Evolutionary conservation across 306 rosid species (phyloP), one percentile per base, ranked within the genome.

Genomic region (Adenanthera pavonina): DNA sequence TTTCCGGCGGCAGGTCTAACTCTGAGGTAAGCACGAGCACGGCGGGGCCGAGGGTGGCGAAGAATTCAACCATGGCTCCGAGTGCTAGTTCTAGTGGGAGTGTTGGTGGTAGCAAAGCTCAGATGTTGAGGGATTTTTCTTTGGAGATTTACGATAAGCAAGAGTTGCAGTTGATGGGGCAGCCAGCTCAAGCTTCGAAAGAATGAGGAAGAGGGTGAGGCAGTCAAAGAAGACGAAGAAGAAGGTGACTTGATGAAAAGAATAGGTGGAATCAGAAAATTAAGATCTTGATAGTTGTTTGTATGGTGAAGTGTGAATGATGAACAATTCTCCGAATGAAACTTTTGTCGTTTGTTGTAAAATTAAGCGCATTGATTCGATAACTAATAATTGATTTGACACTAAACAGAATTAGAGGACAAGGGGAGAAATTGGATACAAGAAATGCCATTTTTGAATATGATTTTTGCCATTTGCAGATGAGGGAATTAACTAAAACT

Each of bases 21-120:
- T 69, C 84, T 0, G 77, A 85, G 11, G 89, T 48, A 40, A 86
- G 78, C 15, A 85, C 89, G 33, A 87, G 86, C 76, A 82, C 80
- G 41, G 83, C 82, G 69, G 94, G 97, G n/a, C 73, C 89, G 8
- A 86, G 40, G 84, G 87, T 64, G 73, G 86, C 91, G 49, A 77
- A 72, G 66, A 79, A 48, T 7, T 86, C 94, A 53, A 90, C 80
- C 13, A 87, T 92, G 92, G 94, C 87, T 19, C 89, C 91, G 2
- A 85, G 90, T 52, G 82, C 85, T 40, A 78, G 91, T 76, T 87
- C 89, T 3, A 19, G 81, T 5, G 70, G 8, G 14, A 46, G 30
- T 15, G 20, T 3, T 13, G 65, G 38, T 15, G 33, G 60, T 6
- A 47, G 62, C 36, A 84, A 75, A 62, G 12, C 62, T 41, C 65